Percentiles rank a stretch among this genome's conserved stretches.
Conservation (phyloP, 352 stramenopile genomes). For the Vaucheria bursata region DNA sequence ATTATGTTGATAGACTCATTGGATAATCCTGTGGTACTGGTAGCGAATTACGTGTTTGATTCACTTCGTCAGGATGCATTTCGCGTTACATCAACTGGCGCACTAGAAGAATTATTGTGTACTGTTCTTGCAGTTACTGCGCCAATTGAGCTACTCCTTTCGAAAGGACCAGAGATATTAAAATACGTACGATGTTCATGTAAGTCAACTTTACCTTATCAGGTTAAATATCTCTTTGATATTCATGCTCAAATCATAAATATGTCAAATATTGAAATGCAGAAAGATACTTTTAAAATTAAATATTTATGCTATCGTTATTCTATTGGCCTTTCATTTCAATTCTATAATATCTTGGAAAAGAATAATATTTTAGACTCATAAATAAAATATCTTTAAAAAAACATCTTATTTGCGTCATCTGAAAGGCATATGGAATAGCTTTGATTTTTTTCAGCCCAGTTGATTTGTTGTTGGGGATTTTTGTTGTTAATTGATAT, state of each 20-base stretch:
- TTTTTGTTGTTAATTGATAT: too few relatives aligned
- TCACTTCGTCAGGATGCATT: slow-evolving; percentile 45
- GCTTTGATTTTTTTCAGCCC: too few relatives aligned
- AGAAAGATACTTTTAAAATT: too few relatives aligned
- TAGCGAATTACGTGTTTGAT: slow-evolving; percentile 48
- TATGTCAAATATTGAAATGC: neutral
- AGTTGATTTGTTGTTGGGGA: too few relatives aligned
- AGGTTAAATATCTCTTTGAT: neutral
- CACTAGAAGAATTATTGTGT: slow-evolving; percentile 32
- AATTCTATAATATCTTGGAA: too few relatives aligned
- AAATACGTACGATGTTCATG: slow-evolving; percentile 33
- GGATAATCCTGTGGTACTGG: slow-evolving; percentile 34
- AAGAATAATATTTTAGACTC: too few relatives aligned
- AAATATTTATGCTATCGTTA: too few relatives aligned
- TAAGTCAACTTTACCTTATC: too few relatives aligned
- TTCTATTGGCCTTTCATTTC: too few relatives aligned
- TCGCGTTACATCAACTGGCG: slow-evolving; percentile 9
- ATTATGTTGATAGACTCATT: slow-evolving; percentile 8
- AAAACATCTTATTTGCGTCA: too few relatives aligned
- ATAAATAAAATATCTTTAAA: too few relatives aligned
- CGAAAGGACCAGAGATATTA: slow-evolving; percentile 21
- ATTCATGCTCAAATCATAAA: neutral
- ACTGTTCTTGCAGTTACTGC: slow-evolving; percentile 13
- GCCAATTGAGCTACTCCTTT: slow-evolving; percentile 12
- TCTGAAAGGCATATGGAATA: too few relatives aligned